Evolutionary conservation across 108 stramenopile genomes (phyloP).

Genomic region (Conticribra weissflogii): DNA sequence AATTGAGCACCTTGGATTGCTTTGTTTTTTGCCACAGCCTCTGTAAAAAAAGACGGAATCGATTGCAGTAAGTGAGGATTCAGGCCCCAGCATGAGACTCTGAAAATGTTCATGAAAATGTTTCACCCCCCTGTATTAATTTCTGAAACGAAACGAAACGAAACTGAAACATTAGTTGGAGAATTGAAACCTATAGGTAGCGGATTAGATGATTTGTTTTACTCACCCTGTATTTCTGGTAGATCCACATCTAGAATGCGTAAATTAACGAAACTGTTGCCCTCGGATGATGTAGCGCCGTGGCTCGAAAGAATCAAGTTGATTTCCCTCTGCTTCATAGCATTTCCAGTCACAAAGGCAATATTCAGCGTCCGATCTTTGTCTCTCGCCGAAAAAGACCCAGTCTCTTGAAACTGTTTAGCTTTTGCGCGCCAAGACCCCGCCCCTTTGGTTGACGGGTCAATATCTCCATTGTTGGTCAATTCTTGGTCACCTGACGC

Average conservation of each 20-base stretch:
- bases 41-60: slow-evolving; percentile 4
- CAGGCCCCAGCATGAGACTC: too few species aligned
- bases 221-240: slow-evolving; percentile 82
- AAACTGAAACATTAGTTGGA: too few species aligned
- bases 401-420: slow-evolving; percentile 37
- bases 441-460: too few species aligned
- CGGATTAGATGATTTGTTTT: too few species aligned
- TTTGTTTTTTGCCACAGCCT: slow-evolving; percentile 88
- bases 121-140: slow-evolving; percentile 55
- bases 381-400: slow-evolving; percentile 8
- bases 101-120: background rate
- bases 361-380: slow-evolving; percentile 59
- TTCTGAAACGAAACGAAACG: slow-evolving; percentile 44
- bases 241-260: slow-evolving; percentile 81
- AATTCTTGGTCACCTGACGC: too few species aligned
- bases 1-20: too few species aligned
- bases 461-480: too few species aligned
- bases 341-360: slow-evolving; percentile 87
- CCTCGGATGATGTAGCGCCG: slow-evolving; percentile 42
- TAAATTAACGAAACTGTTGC: slow-evolving; percentile 66
- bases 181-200: too few species aligned
- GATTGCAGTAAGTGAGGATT: too few species aligned
- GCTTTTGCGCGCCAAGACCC: slow-evolving; percentile 51
- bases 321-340: slow-evolving; percentile 84
- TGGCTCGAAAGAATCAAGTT: slow-evolving; percentile 73